Percentiles rank a stretch among this genome's conserved stretches.
These are phyloP conservation scores for Mariannaea elegans DNA, from an alignment of 2,329 filamentous ascomycete species.

Conservation along the genomic window DNA sequence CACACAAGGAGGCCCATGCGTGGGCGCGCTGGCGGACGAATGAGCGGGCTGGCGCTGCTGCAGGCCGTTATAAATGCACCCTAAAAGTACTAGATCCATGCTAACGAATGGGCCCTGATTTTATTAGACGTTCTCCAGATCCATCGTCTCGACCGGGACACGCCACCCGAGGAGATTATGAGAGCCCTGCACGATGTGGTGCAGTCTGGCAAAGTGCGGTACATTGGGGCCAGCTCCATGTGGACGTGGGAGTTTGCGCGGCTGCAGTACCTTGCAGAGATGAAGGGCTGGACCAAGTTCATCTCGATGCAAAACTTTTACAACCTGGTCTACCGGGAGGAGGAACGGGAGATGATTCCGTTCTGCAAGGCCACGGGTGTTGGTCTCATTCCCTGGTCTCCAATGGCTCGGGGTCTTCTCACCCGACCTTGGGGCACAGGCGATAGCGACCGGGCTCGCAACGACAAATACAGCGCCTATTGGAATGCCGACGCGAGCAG, in stretches of 20 bases:
- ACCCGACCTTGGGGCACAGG: conserved; percentile 35
- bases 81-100: conserved; percentile 6
- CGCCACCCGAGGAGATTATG: conserved; percentile 61
- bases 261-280: conserved; percentile 61
- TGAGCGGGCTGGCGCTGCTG: not conserved
- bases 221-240: conserved; percentile 62
- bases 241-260: conserved; percentile 57
- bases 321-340: conserved; percentile 65
- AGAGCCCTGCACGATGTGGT: conserved; percentile 66
- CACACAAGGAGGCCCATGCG: conserved; percentile 7
- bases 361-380: conserved; percentile 55
- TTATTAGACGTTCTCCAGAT: conserved; percentile 65
- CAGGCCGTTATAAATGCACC: conserved; percentile 54
- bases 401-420: conserved; percentile 42
- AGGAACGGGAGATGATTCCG: conserved; percentile 57
- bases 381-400: conserved; percentile 49
- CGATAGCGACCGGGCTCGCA: conserved; percentile 25
- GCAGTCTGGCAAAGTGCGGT: conserved; percentile 61
- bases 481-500: conserved; percentile 30
- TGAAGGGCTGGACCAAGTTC: conserved; percentile 65
- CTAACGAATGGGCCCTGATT: conserved; percentile 48
- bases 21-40: conserved; percentile 9
- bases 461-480: conserved; percentile 20
- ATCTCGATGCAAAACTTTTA: conserved; percentile 67
- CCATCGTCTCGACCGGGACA: conserved; percentile 64